A percentile compares a stretch with the other conserved stretches of the same genome.
Conservation (phyloP, 495 filamentous ascomycete species). For the Bathelium albidoporum region DNA sequence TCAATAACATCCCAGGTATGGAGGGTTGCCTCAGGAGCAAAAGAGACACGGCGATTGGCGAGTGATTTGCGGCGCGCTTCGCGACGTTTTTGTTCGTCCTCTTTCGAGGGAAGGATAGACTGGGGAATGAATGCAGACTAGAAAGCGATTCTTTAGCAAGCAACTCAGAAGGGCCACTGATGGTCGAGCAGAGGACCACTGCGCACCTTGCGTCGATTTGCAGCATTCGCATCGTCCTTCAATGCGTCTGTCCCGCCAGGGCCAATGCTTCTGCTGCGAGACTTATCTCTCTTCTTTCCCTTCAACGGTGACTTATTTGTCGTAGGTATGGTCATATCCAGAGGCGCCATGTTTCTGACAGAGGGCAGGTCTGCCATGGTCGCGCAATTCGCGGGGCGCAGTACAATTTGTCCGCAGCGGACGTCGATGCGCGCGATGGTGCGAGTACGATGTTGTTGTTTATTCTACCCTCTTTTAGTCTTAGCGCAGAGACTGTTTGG, state of each 20-base stretch:
- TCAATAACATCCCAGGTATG: constrained; percentile 97
- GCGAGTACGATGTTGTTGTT: constrained; percentile 5
- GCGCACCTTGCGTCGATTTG: constrained; percentile 79
- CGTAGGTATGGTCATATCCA: constrained; percentile 14
- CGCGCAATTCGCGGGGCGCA: too few species aligned
- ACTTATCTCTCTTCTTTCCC: constrained; percentile 41
- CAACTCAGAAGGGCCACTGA: background rate
- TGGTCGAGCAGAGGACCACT: constrained; percentile 17
- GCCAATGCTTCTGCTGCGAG: constrained; percentile 87
- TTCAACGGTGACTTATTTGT: constrained; percentile 11
- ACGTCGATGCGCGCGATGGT: background rate
- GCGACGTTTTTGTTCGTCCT: constrained; percentile 60
- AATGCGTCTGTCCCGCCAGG: constrained; percentile 79
- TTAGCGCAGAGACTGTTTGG: background rate
- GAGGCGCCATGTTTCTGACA: constrained; percentile 21
- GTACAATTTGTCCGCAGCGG: too few species aligned
- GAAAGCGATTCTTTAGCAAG: constrained; percentile 8
- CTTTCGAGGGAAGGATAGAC: constrained; percentile 69
- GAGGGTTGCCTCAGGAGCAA: constrained; percentile 92
- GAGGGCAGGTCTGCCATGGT: constrained; percentile 13
- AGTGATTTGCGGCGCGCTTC: constrained; percentile 79
- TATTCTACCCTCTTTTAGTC: background rate
- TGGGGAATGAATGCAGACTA: constrained; percentile 50
- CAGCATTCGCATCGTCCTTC: constrained; percentile 51
- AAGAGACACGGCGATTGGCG: constrained; percentile 89